Conservation (phyloP, 805 yeast species). For the Saturnispora dispora region DNA sequence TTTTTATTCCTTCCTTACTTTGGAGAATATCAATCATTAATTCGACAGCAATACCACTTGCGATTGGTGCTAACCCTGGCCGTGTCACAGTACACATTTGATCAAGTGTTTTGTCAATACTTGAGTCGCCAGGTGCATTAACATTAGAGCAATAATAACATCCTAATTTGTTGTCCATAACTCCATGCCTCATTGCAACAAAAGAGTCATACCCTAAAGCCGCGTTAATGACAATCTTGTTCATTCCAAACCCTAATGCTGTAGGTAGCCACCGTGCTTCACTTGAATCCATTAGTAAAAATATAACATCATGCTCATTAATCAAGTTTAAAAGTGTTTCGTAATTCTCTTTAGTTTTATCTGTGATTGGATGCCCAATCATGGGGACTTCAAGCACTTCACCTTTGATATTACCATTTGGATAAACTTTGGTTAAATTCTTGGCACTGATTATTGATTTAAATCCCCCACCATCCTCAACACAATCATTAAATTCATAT, state of each 20-base stretch:
- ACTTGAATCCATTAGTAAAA: conserved; percentile 83
- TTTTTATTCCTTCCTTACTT: neutral
- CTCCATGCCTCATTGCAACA: conserved; percentile 90
- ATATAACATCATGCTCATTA: conserved; percentile 64
- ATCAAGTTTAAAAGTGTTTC: conserved; percentile 45
- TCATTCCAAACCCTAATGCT: conserved; percentile 54
- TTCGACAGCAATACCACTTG: conserved; percentile 82
- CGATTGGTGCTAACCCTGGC: conserved; percentile 89
- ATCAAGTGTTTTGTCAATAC: conserved; percentile 82
- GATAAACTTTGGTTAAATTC: conserved; percentile 64
- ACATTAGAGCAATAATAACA: conserved; percentile 96
- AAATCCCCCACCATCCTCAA: conserved; percentile 52
- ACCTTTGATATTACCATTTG: conserved; percentile 63
- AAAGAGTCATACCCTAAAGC: conserved; percentile 94
- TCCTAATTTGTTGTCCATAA: conserved; percentile 41
- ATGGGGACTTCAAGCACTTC: conserved; percentile 73
- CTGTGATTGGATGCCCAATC: conserved; percentile 83
- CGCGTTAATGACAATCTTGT: conserved; percentile 77
- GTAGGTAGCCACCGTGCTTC: conserved; percentile 99
- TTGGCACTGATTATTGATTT: conserved; percentile 77
- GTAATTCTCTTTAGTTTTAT: conserved; percentile 43
- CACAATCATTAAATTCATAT: conserved; percentile 72
- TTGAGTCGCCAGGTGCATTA: conserved; percentile 84
- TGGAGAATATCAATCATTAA: conserved; percentile 54
- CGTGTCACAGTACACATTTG: conserved; percentile 99